Conservation (phyloP, 306 rosid species). For the Prunus mume region DNA sequence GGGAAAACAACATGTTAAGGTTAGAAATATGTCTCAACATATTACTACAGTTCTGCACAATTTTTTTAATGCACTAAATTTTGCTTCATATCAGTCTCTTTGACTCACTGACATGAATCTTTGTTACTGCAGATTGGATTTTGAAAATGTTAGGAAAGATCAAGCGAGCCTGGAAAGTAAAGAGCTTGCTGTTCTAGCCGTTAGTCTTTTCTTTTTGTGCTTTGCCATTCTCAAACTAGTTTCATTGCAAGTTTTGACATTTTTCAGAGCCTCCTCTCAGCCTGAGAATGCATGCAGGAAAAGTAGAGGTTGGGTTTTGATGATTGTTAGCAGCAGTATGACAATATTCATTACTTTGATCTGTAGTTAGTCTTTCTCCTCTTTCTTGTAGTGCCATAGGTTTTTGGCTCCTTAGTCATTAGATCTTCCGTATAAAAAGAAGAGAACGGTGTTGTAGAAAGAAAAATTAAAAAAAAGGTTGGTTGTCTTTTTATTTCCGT, state of each 20-base stretch:
- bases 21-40: slow-evolving; percentile 21
- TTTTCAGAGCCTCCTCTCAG: slow-evolving; percentile 36
- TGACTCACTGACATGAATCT: not conserved
- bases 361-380: slow-evolving; percentile 36
- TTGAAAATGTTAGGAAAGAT: slow-evolving; percentile 46
- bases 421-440: too few relatives aligned
- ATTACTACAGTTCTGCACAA: not conserved
- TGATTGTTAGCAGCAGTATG: slow-evolving; percentile 60
- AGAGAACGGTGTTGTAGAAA: too few relatives aligned
- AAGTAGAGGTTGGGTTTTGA: slow-evolving; percentile 62
- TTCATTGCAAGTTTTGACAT: slow-evolving; percentile 33
- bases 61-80: not conserved
- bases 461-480: too few relatives aligned
- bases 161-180: slow-evolving; percentile 60
- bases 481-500: too few relatives aligned
- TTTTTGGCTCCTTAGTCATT: not conserved
- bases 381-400: not conserved
- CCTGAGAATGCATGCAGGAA: slow-evolving; percentile 36
- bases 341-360: slow-evolving; percentile 53
- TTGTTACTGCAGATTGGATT: slow-evolving; percentile 49
- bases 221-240: slow-evolving; percentile 56
- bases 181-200: slow-evolving; percentile 65
- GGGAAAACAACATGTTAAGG: slow-evolving; percentile 67
- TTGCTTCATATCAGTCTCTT: not conserved
- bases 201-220: slow-evolving; percentile 61